Conservation (phyloP, 2,329 filamentous ascomycete genomes). For the Calonectria pseudoreteaudii region DNA sequence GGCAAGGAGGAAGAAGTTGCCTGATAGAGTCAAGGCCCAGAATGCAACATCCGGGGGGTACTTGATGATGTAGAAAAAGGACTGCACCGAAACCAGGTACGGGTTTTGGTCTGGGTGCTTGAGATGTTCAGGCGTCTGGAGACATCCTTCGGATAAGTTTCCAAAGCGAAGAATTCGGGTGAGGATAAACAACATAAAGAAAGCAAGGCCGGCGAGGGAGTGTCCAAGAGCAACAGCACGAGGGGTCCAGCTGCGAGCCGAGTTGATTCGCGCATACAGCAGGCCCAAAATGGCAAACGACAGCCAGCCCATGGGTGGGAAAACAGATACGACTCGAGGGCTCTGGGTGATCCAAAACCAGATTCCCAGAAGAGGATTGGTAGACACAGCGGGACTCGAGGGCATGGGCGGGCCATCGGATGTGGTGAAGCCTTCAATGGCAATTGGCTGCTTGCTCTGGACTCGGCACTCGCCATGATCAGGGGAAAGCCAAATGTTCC, state of each 20-base stretch:
- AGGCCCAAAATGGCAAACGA: conserved; percentile 59
- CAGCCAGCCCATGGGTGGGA: conserved; percentile 60
- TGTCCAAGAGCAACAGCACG: conserved; percentile 45
- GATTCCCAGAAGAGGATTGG: conserved; percentile 46
- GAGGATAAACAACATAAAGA: conserved; percentile 53
- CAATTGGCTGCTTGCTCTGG: conserved; percentile 16
- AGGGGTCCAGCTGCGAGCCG: conserved; percentile 47
- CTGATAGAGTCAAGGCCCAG: conserved; percentile 54
- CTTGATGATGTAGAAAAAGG: conserved; percentile 61
- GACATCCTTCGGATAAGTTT: conserved; percentile 57
- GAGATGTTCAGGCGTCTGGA: conserved; percentile 53
- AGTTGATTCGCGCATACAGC: conserved; percentile 55
- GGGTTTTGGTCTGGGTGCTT: conserved; percentile 49
- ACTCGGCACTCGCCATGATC: conserved; percentile 51
- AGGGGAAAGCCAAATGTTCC: conserved; percentile 60
- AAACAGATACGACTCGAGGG: conserved; percentile 50
- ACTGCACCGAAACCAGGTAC: conserved; percentile 53
- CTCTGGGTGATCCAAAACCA: conserved; percentile 55
- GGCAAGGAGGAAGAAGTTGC: conserved; percentile 54
- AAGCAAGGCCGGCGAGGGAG: conserved; percentile 41
- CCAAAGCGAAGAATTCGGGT: conserved; percentile 56
- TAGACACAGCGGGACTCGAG: conserved; percentile 27
- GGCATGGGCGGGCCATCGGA: not conserved
- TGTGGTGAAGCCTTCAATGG: not conserved
- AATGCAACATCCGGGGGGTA: conserved; percentile 61